These are phyloP conservation scores for Cladosporium sp. DNA, from an alignment of 2,329 filamentous ascomycete species.

Conservation along the genomic window DNA sequence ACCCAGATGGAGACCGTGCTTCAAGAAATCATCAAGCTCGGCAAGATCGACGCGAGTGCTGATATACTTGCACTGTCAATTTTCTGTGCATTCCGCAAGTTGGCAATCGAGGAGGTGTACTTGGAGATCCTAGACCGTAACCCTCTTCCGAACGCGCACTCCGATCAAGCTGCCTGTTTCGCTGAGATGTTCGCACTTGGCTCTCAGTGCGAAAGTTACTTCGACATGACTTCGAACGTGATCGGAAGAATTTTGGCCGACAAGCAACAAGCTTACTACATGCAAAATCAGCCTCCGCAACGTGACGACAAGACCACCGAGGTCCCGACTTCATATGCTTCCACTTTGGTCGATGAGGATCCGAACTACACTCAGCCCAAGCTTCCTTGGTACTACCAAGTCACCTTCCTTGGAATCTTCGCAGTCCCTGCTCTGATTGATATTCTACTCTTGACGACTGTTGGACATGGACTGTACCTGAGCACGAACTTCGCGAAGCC, in stretches of 20 bases:
- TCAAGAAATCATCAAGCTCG: slow-evolving; percentile 18
- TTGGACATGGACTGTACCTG: slow-evolving; percentile 62
- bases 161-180: slow-evolving; percentile 64
- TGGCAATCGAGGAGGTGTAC: slow-evolving; percentile 63
- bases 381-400: slow-evolving; percentile 49
- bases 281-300: slow-evolving; percentile 23
- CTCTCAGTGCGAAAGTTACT: slow-evolving; percentile 63
- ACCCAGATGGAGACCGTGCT: slow-evolving; percentile 20
- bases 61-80: slow-evolving; percentile 59
- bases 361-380: slow-evolving; percentile 7
- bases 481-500: slow-evolving; percentile 56
- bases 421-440: slow-evolving; percentile 64
- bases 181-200: slow-evolving; percentile 64
- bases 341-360: slow-evolving; percentile 20
- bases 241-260: slow-evolving; percentile 25
- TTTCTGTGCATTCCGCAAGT: slow-evolving; percentile 58
- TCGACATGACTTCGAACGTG: slow-evolving; percentile 48
- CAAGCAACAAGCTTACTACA: slow-evolving; percentile 25
- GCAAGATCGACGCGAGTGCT: slow-evolving; percentile 31
- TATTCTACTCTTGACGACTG: slow-evolving; percentile 58
- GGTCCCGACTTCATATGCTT: slow-evolving; percentile 26
- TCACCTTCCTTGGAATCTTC: slow-evolving; percentile 62
- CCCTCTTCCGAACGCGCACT: slow-evolving; percentile 60
- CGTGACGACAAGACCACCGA: slow-evolving; percentile 25
- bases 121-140: slow-evolving; percentile 63